Conservation (phyloP, 2,329 filamentous ascomycete species). For the Phialemoniopsis sp. region DNA sequence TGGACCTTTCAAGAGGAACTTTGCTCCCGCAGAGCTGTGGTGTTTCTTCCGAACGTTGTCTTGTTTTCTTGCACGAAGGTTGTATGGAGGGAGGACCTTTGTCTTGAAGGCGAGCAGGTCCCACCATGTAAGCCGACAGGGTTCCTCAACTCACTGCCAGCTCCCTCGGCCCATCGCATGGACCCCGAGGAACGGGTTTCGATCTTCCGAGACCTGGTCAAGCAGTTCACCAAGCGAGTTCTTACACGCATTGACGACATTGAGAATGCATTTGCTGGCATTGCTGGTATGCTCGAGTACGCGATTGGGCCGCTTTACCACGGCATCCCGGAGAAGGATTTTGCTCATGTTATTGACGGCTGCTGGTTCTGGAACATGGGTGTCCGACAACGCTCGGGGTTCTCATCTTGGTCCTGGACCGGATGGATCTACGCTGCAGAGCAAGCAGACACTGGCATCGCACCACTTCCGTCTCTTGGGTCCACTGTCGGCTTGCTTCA, state of each 20-base stretch:
- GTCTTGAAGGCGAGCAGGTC: no score
- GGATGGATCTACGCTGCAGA: constrained; percentile 3
- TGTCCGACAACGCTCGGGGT: constrained; percentile 1
- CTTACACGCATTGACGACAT: constrained; percentile 4
- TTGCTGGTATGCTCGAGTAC: constrained; percentile 1
- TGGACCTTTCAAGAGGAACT: constrained; percentile 5
- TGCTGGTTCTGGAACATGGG: constrained; percentile 3
- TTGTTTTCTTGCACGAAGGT: no score
- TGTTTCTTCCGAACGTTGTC: not conserved
- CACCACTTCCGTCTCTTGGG: no score
- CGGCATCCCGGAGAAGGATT: constrained; percentile 1
- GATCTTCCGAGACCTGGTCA: constrained; percentile 1
- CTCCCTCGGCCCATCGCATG: no score
- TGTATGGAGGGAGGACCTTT: no score
- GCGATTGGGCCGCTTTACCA: not conserved
- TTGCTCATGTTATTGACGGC: constrained; percentile 2
- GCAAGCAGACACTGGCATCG: not conserved
- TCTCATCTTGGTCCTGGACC: constrained; percentile 4
- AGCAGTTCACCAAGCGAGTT: constrained; percentile 2
- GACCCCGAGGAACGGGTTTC: not conserved
- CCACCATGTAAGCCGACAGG: no score
- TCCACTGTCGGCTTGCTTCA: no score
- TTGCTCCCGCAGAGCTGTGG: not conserved
- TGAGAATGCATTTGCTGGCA: constrained; percentile 3
- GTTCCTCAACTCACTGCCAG: no score